Evolutionary conservation across 306 rosid genomes (phyloP).

Genomic region (Morella rubra): DNA sequence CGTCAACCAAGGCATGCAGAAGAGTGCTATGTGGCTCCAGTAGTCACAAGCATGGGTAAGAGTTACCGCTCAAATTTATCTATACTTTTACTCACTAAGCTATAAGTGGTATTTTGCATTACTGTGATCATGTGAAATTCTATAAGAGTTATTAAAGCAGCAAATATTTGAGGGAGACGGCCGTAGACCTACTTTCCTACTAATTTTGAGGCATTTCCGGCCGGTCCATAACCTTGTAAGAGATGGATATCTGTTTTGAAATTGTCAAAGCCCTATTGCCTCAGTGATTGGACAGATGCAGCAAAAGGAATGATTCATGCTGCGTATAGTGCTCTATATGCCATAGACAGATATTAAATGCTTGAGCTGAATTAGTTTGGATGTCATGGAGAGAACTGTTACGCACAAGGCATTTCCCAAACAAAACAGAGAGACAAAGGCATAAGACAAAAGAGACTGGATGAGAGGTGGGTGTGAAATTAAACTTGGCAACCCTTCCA

Average conservation of each 20-base stretch:
- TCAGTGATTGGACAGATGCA: constrained; percentile 11
- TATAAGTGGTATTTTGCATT: too few species aligned
- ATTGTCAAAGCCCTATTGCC: neutral
- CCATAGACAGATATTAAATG: constrained; percentile 13
- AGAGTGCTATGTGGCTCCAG: too few species aligned
- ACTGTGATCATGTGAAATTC: too few species aligned
- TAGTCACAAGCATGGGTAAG: too few species aligned
- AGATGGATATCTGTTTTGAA: neutral
- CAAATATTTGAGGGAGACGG: too few species aligned
- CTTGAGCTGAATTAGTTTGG: constrained; percentile 23
- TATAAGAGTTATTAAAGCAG: too few species aligned
- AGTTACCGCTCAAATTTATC: too few species aligned
- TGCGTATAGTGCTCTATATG: neutral
- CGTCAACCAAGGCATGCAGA: too few species aligned
- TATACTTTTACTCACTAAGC: too few species aligned
- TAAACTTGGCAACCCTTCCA: constrained; percentile 22
- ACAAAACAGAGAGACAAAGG: constrained; percentile 36
- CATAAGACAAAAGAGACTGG: constrained; percentile 38
- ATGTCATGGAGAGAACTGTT: constrained; percentile 21
- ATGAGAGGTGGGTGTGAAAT: constrained; percentile 37
- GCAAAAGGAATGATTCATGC: neutral
- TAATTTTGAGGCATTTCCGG: neutral
- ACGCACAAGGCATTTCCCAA: constrained; percentile 21
- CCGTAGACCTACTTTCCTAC: neutral
- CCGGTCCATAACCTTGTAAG: neutral